Evolutionary conservation across 148 eudicot genomes (phyloP).

Genomic region (Vaccinium macrocarpon): DNA sequence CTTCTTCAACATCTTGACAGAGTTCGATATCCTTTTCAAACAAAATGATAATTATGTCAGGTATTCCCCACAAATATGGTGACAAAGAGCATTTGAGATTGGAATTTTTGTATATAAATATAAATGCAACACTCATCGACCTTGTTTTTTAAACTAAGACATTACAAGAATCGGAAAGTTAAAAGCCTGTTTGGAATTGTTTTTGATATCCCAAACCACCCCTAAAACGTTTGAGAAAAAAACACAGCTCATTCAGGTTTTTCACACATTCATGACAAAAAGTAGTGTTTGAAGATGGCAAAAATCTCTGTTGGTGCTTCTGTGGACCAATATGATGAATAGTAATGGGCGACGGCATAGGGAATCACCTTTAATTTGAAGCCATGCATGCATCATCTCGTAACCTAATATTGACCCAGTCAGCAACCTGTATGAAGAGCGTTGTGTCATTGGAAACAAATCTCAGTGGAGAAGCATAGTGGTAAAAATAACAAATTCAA

Average conservation of each 20-base stretch:
- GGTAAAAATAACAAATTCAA: neutral
- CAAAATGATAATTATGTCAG: neutral
- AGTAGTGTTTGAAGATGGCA: no score
- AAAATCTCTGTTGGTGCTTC: no score
- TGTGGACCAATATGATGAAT: no score
- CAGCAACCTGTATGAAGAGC: neutral
- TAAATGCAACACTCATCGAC: neutral
- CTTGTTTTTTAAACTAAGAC: no score
- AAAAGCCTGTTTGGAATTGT: no score
- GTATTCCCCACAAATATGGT: neutral
- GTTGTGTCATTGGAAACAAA: neutral
- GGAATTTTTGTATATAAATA: neutral
- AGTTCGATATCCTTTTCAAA: constrained; percentile 51
- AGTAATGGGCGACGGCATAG: no score
- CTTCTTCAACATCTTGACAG: constrained; percentile 86
- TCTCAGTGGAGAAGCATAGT: neutral
- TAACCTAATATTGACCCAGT: neutral
- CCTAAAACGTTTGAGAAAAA: no score
- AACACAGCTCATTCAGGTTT: no score
- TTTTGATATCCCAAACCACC: no score
- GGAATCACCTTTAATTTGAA: neutral
- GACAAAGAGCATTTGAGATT: neutral
- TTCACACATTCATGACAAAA: no score
- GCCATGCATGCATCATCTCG: constrained; percentile 3
- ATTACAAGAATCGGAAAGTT: no score